These are phyloP conservation scores for Phytopythium ostracodes DNA, from an alignment of 352 stramenopile species.

Conservation along the genomic window DNA sequence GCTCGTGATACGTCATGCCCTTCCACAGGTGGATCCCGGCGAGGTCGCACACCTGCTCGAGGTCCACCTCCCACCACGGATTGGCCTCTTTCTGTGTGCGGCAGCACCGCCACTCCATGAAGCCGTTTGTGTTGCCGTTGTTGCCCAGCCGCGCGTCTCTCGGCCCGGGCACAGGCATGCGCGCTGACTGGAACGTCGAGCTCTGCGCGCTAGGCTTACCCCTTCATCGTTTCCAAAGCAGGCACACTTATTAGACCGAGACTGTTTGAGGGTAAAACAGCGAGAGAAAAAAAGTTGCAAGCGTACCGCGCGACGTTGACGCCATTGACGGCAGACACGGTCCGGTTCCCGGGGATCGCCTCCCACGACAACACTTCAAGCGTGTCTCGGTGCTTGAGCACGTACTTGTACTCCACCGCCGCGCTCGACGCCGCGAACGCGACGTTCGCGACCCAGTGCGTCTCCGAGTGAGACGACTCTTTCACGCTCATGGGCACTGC, in stretches of 20 bases:
- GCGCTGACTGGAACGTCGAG: constrained; percentile 42
- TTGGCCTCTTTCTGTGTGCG: constrained; percentile 54
- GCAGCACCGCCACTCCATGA: constrained; percentile 59
- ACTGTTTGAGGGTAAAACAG: neutral
- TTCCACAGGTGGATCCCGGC: constrained; percentile 63
- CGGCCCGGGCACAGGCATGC: constrained; percentile 33
- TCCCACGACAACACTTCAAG: constrained; percentile 65
- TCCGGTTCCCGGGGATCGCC: constrained; percentile 62
- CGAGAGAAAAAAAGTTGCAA: neutral
- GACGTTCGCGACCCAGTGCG: constrained; percentile 33
- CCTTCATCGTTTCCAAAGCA: constrained; percentile 10
- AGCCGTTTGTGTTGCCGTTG: constrained; percentile 65
- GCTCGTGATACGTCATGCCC: constrained; percentile 64
- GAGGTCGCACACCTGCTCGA: constrained; percentile 30
- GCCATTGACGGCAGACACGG: constrained; percentile 34
- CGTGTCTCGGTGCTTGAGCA: constrained; percentile 36
- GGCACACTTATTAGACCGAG: neutral
- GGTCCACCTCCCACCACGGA: constrained; percentile 74
- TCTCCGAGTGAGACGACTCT: constrained; percentile 23
- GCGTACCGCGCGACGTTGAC: constrained; percentile 61
- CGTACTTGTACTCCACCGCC: constrained; percentile 80
- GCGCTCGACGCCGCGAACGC: constrained; percentile 15
- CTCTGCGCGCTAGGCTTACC: constrained; percentile 37
- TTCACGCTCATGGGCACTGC: constrained; percentile 48
- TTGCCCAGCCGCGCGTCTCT: constrained; percentile 48